Conservation (phyloP, 2,329 filamentous ascomycete genomes). For the Endoconidiophora laricicola region DNA sequence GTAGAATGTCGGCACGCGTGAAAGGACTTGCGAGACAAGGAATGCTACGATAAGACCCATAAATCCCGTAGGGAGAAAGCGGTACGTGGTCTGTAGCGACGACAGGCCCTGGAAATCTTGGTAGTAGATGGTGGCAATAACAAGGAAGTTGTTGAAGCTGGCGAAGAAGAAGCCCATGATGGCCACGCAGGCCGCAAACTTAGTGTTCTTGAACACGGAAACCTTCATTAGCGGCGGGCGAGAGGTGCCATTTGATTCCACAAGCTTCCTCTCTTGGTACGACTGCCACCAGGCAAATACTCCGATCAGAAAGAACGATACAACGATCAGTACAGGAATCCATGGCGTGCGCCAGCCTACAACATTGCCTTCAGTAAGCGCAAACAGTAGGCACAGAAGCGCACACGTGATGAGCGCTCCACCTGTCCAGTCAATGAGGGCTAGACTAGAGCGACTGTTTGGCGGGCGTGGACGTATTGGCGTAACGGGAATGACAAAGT, state of each 20-base stretch:
- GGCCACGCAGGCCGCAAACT: conserved; percentile 45
- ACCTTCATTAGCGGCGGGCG: conserved; percentile 34
- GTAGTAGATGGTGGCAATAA: conserved; percentile 54
- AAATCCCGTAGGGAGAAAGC: conserved; percentile 50
- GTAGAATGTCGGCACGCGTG: conserved; percentile 39
- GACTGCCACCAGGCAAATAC: conserved; percentile 46
- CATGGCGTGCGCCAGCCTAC: conserved; percentile 50
- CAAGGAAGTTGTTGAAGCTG: conserved; percentile 49
- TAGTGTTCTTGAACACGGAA: conserved; percentile 41
- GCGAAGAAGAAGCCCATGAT: conserved; percentile 52
- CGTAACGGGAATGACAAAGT: conserved; percentile 42
- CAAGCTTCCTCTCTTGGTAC: conserved; percentile 33
- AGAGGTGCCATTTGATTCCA: conserved; percentile 15
- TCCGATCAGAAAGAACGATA: conserved; percentile 38
- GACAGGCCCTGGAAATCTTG: conserved; percentile 48
- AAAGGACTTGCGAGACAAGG: conserved; percentile 37
- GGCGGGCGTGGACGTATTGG: conserved; percentile 17
- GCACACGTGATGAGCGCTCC: conserved; percentile 45
- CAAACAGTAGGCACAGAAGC: conserved; percentile 46
- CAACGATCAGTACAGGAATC: conserved; percentile 41
- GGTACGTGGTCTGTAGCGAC: conserved; percentile 48
- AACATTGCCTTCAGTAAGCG: conserved; percentile 52
- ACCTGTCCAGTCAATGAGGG: conserved; percentile 42
- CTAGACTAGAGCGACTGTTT: conserved; percentile 1
- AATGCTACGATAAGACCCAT: conserved; percentile 40